Evolutionary conservation across 2,329 filamentous ascomycete species (phyloP), one percentile per base, ranked within the genome.

Genomic region (Fusarium pseudonygamai): DNA sequence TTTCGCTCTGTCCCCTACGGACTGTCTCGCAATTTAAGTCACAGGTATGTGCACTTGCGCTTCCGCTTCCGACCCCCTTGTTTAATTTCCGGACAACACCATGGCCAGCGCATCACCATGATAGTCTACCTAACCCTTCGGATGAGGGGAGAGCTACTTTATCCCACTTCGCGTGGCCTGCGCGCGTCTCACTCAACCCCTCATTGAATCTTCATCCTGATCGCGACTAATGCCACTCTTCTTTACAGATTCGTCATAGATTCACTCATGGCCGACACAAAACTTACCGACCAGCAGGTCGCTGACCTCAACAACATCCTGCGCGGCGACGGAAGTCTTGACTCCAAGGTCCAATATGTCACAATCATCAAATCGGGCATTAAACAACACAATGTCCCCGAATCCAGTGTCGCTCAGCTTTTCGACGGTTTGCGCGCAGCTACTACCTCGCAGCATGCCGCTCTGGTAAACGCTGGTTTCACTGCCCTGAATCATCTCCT

Each of bases 321-420:
- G 61, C 85, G 84, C 81, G 88, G 89, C 76, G 92, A 93, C 76
- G 87, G 88, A 42, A 87, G 90, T 55, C 85, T 93, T 76, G 93
- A 95, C 78, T 83, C 87, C 58, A 95, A 95, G 80, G 87, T 94
- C 72, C 86, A 90, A 73, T 88, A 89, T 60, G 89, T 97, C 76
- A 93, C 91, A 67, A 87, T 86, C 78, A 86, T 95, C 83, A 97
- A 97, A 84, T 95, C 93, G 47, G 90, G 91, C 81, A 97, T 97
- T 86, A 97, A 97, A 83, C 95, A 97, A 82, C 92, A 93, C 80
- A 95, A 95, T 84, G 93, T 97, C 50, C 94, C 94, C 69, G 94
- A 97, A 74, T 83, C 84, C 61, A 89, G 87, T 77, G 89, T 97
- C 76, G 84, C 90, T 32, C 86, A 90, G 65, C 90, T 97, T 72